Base-by-base conservation (phyloP, 2,329 filamentous ascomycete genomes). In the Ceratocystis eucalypticola region DNA sequence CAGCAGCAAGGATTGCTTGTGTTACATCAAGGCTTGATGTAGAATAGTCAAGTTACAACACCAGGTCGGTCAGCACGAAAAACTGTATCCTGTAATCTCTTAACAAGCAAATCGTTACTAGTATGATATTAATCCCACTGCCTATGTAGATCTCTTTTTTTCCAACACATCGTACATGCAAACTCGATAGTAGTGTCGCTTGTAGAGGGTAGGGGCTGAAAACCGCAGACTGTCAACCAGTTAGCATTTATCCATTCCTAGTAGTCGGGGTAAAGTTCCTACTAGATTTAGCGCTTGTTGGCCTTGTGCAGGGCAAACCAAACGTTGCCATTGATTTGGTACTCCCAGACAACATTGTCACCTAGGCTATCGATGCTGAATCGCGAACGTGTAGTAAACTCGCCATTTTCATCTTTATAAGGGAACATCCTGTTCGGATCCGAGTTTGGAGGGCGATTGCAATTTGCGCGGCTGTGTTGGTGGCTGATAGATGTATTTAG, bases 351-450 rank as follows among this genome's bases (percentile, higher is more conserved):
- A 70, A 78, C 79, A 65, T 79, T 76, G 22, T 53, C 64, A 33
- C 79, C 80, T 71, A 84, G 78, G 71, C 78, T 77, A 72, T 87
- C 84, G 73, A 87, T 83, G 65, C 82, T 81, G 73, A 79, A 79
- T 41, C 84, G 81, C 73, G 79, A 83, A 72, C 82, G 80, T 73
- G 84, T 78, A 45, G 80, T 81, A 80, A 80, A 86, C 68, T 80
- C 79, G 62, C 82, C 80, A 73, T 87, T 83, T 70, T 82, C 74
- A 75, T 87, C 83, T 67, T 82, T 80, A 70, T 81, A 79, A 76
- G 80, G 83, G 75, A 86, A 87, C 76, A 83, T 81, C 69, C 83
- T 82, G 57, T 77, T 78, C 48, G 81, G 80, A 73, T 85, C 80
- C 69, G 84, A 80, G 71, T 86, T 84, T 22, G 79, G 78, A 1